Percentiles rank a stretch among this genome's conserved stretches.
Conservation (phyloP, 202 grass and related monocot species). For the Thinopyrum obtusiflorum region DNA sequence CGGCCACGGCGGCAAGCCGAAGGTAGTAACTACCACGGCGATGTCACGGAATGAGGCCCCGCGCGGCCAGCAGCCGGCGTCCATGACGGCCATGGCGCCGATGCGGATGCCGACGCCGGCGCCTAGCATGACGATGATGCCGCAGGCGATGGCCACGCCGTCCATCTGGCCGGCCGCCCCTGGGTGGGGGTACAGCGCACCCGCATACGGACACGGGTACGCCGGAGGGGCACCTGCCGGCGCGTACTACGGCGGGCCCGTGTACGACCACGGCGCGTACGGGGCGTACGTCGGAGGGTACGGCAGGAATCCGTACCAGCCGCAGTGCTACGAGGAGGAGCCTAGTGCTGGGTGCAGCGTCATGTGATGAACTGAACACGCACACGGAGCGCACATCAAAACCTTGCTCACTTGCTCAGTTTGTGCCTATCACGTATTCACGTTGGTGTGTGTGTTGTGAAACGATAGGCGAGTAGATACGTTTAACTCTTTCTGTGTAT, state of each 20-base stretch:
- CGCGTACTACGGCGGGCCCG: constrained; percentile 41
- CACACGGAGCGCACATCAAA: neutral
- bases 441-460: neutral
- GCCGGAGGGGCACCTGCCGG: constrained; percentile 21
- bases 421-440: no score
- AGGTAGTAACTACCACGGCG: constrained; percentile 5
- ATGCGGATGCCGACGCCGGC: constrained; percentile 11
- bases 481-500: neutral
- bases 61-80: constrained; percentile 20
- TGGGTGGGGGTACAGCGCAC: constrained; percentile 36
- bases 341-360: constrained; percentile 44
- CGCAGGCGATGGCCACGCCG: constrained; percentile 24
- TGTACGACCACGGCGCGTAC: constrained; percentile 25
- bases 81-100: constrained; percentile 29
- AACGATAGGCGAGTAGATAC: neutral
- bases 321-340: constrained; percentile 42
- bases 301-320: constrained; percentile 30
- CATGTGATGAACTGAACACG: constrained; percentile 37
- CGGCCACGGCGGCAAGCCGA: constrained; percentile 22
- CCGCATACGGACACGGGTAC: constrained; percentile 24
- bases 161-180: constrained; percentile 48
- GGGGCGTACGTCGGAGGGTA: constrained; percentile 23
- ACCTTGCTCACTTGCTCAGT: neutral
- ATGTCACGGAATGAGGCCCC: constrained; percentile 39
- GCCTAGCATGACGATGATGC: neutral